These are phyloP conservation scores for Pichia sp. DNA, from an alignment of 1,139 yeast genomes.

Conservation along the genomic window DNA sequence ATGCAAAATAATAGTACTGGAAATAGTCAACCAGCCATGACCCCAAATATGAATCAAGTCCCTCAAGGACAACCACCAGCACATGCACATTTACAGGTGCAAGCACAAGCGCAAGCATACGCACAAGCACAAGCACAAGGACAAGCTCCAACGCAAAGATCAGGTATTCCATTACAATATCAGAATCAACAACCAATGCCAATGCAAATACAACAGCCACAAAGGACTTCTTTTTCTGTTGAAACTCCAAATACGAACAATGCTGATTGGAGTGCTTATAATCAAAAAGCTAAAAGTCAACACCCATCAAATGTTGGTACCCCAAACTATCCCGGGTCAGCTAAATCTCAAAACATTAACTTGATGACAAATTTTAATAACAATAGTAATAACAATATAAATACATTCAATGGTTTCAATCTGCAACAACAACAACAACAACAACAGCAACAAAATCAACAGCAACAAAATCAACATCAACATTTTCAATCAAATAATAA, in stretches of 20 bases:
- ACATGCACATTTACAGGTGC: constrained; percentile 1
- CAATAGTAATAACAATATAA: neutral
- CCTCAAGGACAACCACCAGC: neutral
- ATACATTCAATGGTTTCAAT: neutral
- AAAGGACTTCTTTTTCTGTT: neutral
- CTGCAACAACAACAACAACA: constrained; percentile 8
- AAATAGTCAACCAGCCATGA: neutral
- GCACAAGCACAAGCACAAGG: constrained; percentile 12
- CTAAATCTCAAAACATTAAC: neutral
- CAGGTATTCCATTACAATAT: constrained; percentile 1
- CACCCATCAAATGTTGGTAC: neutral
- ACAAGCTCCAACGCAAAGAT: constrained; percentile 8
- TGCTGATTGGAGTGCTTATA: constrained; percentile 2
- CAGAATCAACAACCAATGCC: constrained; percentile 8
- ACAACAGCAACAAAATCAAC: constrained; percentile 3
- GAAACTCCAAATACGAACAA: neutral
- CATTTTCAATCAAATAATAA: neutral
- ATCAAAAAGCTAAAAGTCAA: neutral
- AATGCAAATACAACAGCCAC: constrained; percentile 6
- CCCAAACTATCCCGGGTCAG: constrained; percentile 4
- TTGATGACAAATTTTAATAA: neutral
- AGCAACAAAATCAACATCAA: constrained; percentile 2
- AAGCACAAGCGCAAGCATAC: constrained; percentile 5
- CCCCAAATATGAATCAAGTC: neutral
- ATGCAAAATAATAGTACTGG: constrained; percentile 4